Evolutionary conservation across 495 filamentous ascomycete species (phyloP).

Genomic region (Xylaria castorea): DNA sequence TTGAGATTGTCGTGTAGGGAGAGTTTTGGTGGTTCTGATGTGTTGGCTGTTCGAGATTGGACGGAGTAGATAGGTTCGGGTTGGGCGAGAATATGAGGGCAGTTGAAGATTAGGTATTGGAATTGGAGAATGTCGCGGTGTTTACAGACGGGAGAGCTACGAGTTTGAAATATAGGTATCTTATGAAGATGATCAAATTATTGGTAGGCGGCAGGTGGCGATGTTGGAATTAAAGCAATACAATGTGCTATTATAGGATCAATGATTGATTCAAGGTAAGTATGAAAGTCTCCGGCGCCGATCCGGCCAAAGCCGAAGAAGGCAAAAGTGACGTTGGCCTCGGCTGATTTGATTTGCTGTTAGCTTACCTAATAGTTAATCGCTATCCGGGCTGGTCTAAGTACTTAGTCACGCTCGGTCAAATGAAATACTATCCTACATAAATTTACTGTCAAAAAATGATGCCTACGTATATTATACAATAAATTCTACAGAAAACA

Average conservation of each 20-base stretch:
- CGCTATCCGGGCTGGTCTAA: no score
- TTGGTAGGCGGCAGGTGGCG: not conserved
- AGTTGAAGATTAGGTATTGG: no score
- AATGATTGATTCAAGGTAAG: not conserved
- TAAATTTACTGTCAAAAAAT: no score
- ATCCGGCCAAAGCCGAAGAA: not conserved
- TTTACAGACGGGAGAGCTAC: not conserved
- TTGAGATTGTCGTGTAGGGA: not conserved
- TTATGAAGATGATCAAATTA: not conserved
- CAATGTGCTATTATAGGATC: not conserved
- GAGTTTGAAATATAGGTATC: not conserved
- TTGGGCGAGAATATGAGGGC: not conserved
- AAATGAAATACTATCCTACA: no score
- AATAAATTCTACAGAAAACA: no score
- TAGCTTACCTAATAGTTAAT: not conserved
- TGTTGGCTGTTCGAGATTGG: not conserved
- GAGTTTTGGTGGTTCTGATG: not conserved
- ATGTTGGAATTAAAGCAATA: constrained; percentile 1
- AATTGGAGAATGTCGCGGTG: not conserved
- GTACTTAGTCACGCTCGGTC: no score
- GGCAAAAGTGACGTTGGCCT: not conserved
- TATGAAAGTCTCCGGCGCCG: not conserved
- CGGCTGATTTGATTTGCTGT: not conserved
- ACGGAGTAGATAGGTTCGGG: not conserved
- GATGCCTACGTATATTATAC: no score